Conservation (phyloP, 1,139 yeast species). For the Kazachstania sp. region DNA sequence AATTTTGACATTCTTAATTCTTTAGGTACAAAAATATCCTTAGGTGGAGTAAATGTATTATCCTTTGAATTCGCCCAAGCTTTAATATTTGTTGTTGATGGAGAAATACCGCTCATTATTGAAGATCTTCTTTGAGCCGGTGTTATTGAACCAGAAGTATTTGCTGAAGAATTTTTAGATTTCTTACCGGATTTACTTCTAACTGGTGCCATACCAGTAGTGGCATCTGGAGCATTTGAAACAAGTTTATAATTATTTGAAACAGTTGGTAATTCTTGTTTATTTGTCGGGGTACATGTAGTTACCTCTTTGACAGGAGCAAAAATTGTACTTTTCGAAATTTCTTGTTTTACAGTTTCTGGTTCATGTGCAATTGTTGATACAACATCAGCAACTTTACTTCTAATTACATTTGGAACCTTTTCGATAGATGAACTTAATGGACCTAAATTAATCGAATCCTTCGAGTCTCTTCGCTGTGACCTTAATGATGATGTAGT, state of each 20-base stretch:
- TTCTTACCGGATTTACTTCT: neutral
- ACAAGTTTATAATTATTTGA: too few relatives aligned
- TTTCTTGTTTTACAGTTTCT: conserved; percentile 1
- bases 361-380: conserved; percentile 3
- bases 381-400: conserved; percentile 2
- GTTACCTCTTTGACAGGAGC: too few relatives aligned
- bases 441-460: neutral
- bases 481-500: neutral
- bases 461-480: neutral
- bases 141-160: neutral
- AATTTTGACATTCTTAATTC: conserved; percentile 1
- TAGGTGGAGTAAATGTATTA: neutral
- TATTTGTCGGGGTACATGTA: too few relatives aligned
- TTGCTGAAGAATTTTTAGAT: neutral
- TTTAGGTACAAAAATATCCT: conserved; percentile 1
- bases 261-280: too few relatives aligned
- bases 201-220: too few relatives aligned
- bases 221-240: too few relatives aligned
- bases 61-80: neutral
- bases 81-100: conserved; percentile 1
- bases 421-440: neutral
- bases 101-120: neutral
- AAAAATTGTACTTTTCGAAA: neutral
- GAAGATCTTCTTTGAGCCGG: conserved; percentile 3
- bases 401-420: neutral